Conservation (phyloP, 345 rosid genomes). For the Orychophragmus violaceus region DNA sequence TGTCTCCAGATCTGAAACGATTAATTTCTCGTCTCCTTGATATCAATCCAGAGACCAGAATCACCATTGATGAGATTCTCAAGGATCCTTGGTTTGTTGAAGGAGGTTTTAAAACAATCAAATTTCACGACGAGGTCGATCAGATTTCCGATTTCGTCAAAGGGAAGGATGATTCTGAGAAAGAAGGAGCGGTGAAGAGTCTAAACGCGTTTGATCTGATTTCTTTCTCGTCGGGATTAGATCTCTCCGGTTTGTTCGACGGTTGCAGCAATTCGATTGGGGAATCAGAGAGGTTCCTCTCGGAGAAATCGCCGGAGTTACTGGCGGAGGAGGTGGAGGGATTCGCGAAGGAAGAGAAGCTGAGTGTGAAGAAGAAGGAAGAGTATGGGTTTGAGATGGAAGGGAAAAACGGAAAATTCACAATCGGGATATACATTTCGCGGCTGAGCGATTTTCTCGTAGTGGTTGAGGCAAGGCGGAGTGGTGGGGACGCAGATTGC, state of each 20-base stretch:
- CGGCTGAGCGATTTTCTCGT: constrained; percentile 52
- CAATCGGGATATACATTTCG: constrained; percentile 37
- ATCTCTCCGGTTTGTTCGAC: constrained; percentile 60
- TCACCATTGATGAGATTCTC: constrained; percentile 65
- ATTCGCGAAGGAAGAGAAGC: constrained; percentile 41
- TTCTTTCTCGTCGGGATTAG: constrained; percentile 75
- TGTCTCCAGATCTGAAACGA: constrained; percentile 65
- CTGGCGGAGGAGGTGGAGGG: constrained; percentile 47
- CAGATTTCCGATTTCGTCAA: background rate
- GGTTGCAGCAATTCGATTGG: constrained; percentile 30
- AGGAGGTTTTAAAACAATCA: constrained; percentile 40
- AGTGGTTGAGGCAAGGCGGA: constrained; percentile 64
- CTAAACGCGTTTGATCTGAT: constrained; percentile 85
- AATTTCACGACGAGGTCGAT: constrained; percentile 40
- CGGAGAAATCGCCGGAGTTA: constrained; percentile 44
- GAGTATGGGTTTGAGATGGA: constrained; percentile 58
- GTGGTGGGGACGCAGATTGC: constrained; percentile 47
- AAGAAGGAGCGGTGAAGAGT: constrained; percentile 10
- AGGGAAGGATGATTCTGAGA: constrained; percentile 7
- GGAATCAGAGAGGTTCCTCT: constrained; percentile 51
- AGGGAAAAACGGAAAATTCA: constrained; percentile 49
- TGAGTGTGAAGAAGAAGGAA: constrained; percentile 49
- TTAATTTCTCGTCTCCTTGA: constrained; percentile 67
- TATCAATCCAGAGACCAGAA: constrained; percentile 65
- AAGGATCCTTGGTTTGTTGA: constrained; percentile 77